A percentile compares a stretch with the other conserved stretches of the same genome.
phyloP scores from a whole-genome alignment of 257 asterid genomes.

The Jaltomata sinuosa region DNA sequence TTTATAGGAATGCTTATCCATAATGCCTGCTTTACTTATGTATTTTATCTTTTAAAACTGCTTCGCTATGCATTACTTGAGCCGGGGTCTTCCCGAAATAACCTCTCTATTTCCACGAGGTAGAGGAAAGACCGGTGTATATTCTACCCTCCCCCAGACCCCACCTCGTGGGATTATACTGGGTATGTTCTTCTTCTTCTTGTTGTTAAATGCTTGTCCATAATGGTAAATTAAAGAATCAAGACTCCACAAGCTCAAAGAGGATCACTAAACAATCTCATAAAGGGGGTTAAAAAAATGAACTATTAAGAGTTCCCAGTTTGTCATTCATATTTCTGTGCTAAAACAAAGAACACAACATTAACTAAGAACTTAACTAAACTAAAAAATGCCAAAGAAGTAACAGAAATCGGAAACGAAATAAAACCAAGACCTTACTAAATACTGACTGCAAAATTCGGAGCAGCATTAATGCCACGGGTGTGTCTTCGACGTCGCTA shows the following conservation, averaged over 20 bases:
- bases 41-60: no score
- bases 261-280: background rate
- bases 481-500: background rate
- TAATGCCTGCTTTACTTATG: no score
- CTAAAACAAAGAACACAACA: background rate
- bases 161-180: no score
- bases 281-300: background rate
- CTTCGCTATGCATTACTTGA: no score
- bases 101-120: no score
- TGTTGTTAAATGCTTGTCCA: no score
- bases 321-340: background rate
- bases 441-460: background rate
- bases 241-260: background rate
- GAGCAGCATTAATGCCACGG: background rate
- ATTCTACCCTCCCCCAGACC: no score
- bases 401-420: background rate
- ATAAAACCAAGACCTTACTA: background rate
- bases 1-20: no score
- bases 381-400: background rate
- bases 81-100: no score
- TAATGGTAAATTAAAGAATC: background rate
- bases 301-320: background rate
- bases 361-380: background rate
- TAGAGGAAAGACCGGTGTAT: no score
- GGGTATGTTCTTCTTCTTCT: no score